Evolutionary conservation across 768 basidiomycete genomes (phyloP).

Genomic region (Trametes coccinea): DNA sequence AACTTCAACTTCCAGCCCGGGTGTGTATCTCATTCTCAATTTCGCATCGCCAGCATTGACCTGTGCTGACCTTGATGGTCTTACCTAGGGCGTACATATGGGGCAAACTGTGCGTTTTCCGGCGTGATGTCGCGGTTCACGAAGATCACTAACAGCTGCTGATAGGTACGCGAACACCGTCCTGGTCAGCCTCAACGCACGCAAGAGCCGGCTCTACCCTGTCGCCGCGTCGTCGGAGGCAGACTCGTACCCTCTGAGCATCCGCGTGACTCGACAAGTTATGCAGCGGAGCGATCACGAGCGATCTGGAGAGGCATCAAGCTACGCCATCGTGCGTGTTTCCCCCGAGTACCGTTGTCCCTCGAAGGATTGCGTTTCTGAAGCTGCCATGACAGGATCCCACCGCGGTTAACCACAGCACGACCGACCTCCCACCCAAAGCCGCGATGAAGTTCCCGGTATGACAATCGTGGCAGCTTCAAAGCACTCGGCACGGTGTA

Average conservation of each 20-base stretch:
- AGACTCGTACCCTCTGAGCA: constrained; percentile 7
- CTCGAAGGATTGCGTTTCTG: too few relatives aligned
- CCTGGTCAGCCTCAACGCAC: constrained; percentile 14
- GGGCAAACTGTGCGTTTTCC: constrained; percentile 12
- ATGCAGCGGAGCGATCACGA: background rate
- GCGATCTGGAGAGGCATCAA: background rate
- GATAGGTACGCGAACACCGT: constrained; percentile 13
- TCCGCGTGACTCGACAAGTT: constrained; percentile 9
- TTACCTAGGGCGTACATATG: constrained; percentile 14
- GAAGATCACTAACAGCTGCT: background rate
- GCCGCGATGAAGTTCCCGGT: too few relatives aligned
- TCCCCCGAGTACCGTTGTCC: too few relatives aligned
- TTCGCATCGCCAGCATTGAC: too few relatives aligned
- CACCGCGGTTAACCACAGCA: too few relatives aligned
- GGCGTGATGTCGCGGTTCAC: background rate
- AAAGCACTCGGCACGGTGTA: too few relatives aligned
- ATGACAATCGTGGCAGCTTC: too few relatives aligned
- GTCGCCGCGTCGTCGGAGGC: background rate
- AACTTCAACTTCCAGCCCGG: constrained; percentile 16
- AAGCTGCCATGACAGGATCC: too few relatives aligned
- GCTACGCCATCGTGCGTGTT: too few relatives aligned
- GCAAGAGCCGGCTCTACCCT: background rate
- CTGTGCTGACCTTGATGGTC: background rate
- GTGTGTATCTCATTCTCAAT: background rate
- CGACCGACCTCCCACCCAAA: too few relatives aligned